phyloP scores from a whole-genome alignment of 2,329 filamentous ascomycete genomes.

The Ophiostoma himal-ulmi region DNA sequence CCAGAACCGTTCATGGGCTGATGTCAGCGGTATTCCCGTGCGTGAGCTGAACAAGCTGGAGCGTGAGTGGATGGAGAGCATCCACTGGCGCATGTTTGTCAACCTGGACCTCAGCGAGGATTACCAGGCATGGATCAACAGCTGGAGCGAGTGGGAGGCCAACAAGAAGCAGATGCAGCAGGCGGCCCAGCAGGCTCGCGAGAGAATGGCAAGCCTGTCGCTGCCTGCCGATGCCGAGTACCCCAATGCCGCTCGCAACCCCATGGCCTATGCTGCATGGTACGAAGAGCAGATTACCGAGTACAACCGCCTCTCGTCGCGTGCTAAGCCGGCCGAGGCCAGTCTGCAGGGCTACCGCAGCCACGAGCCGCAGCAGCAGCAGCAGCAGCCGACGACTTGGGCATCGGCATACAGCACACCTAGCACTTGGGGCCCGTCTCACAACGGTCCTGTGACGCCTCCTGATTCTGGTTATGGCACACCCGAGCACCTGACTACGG shows the following conservation, averaged over 20 bases:
- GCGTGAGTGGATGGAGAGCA: slow-evolving; percentile 77
- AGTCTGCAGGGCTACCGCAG: slow-evolving; percentile 35
- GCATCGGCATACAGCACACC: not conserved
- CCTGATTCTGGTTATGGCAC: slow-evolving; percentile 58
- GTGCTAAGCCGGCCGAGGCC: slow-evolving; percentile 34
- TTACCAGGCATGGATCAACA: slow-evolving; percentile 57
- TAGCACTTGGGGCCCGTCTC: not conserved
- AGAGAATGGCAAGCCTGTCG: slow-evolving; percentile 45
- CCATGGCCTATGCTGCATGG: slow-evolving; percentile 38
- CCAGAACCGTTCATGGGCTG: slow-evolving; percentile 93
- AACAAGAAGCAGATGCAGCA: slow-evolving; percentile 44
- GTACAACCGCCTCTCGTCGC: slow-evolving; percentile 40
- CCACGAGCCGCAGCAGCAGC: slow-evolving; percentile 34
- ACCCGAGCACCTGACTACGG: slow-evolving; percentile 42
- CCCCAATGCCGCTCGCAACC: slow-evolving; percentile 31
- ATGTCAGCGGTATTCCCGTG: slow-evolving; percentile 85
- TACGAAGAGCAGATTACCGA: slow-evolving; percentile 52
- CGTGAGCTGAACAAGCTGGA: slow-evolving; percentile 79
- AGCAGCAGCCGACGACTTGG: not conserved
- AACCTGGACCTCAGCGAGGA: slow-evolving; percentile 73
- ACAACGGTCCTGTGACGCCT: slow-evolving; percentile 46
- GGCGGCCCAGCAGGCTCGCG: slow-evolving; percentile 42
- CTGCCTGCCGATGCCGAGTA: slow-evolving; percentile 44
- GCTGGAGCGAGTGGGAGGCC: slow-evolving; percentile 53
- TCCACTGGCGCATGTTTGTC: slow-evolving; percentile 80